Evolutionary conservation across 768 basidiomycete species (phyloP).

Genomic region (Boletus pseudo-olivaceus): DNA sequence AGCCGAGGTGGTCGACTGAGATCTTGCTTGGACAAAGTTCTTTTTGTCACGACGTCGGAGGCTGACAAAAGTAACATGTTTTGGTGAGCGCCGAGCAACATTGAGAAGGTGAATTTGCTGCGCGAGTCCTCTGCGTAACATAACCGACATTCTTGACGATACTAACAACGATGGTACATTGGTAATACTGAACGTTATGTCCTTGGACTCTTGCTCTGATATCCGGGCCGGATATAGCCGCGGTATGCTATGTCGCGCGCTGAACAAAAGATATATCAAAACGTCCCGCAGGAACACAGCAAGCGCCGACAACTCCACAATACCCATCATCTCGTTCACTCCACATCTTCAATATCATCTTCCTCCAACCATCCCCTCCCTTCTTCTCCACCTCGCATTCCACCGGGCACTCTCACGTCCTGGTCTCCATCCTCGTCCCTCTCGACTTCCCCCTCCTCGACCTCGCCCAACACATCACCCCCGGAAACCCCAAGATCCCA

Average conservation of each 20-base stretch:
- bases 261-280: too few species aligned
- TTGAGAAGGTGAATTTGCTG: background rate
- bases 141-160: conserved; percentile 4
- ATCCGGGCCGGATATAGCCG: background rate
- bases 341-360: conserved; percentile 55
- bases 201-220: background rate
- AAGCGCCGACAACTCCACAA: background rate
- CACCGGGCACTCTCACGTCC: conserved; percentile 27
- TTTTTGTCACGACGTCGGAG: background rate
- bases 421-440: conserved; percentile 30
- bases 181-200: too few species aligned
- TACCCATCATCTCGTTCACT: conserved; percentile 7
- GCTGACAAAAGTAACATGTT: background rate
- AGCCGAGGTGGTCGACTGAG: conserved; percentile 12
- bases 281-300: background rate
- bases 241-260: background rate
- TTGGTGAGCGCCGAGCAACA: background rate
- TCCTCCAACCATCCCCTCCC: conserved; percentile 50
- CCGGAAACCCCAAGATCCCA: conserved; percentile 36
- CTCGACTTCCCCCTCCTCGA: conserved; percentile 27
- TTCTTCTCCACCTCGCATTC: conserved; percentile 27
- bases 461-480: conserved; percentile 26
- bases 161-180: background rate
- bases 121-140: conserved; percentile 1
- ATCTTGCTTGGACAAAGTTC: background rate